Evolutionary conservation across 352 stramenopile species (phyloP).

Genomic region (Phytophthora pseudosyringae): DNA sequence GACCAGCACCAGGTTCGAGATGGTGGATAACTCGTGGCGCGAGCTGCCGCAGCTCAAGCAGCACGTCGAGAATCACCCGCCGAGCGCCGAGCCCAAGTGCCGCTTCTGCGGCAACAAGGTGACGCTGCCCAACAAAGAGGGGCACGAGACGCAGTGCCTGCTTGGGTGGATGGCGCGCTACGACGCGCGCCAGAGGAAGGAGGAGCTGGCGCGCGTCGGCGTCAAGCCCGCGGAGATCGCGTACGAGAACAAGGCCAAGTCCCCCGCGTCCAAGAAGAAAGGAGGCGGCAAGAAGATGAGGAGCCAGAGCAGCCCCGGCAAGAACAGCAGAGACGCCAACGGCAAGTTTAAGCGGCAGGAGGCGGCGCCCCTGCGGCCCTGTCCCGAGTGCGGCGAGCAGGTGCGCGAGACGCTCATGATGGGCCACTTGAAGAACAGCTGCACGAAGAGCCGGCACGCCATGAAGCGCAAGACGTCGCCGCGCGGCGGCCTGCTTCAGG

Average conservation of each 20-base stretch:
- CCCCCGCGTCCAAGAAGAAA: constrained; percentile 35
- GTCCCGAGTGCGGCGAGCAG: constrained; percentile 69
- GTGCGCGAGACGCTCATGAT: constrained; percentile 74
- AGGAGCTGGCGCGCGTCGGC: constrained; percentile 44
- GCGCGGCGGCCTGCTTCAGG: constrained; percentile 23
- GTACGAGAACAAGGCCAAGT: constrained; percentile 43
- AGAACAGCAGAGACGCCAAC: constrained; percentile 22
- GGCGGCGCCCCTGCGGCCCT: constrained; percentile 45
- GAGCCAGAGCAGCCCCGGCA: constrained; percentile 24
- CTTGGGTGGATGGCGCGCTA: constrained; percentile 61
- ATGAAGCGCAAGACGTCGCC: constrained; percentile 52
- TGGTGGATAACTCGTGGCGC: constrained; percentile 74
- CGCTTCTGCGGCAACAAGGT: constrained; percentile 66
- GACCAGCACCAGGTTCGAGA: constrained; percentile 57
- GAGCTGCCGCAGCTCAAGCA: constrained; percentile 29
- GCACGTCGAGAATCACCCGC: constrained; percentile 37
- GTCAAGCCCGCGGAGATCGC: constrained; percentile 46
- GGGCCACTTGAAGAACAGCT: constrained; percentile 70
- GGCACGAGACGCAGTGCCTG: constrained; percentile 71
- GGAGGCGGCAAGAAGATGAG: constrained; percentile 19
- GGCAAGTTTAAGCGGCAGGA: constrained; percentile 51
- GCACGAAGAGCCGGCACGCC: constrained; percentile 39
- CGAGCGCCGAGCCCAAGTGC: constrained; percentile 47
- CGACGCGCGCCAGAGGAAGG: constrained; percentile 45
- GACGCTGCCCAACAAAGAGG: constrained; percentile 38